phyloP scores from a whole-genome alignment of 2,329 filamentous ascomycete genomes.

The Pestalotiopsis sp. region DNA sequence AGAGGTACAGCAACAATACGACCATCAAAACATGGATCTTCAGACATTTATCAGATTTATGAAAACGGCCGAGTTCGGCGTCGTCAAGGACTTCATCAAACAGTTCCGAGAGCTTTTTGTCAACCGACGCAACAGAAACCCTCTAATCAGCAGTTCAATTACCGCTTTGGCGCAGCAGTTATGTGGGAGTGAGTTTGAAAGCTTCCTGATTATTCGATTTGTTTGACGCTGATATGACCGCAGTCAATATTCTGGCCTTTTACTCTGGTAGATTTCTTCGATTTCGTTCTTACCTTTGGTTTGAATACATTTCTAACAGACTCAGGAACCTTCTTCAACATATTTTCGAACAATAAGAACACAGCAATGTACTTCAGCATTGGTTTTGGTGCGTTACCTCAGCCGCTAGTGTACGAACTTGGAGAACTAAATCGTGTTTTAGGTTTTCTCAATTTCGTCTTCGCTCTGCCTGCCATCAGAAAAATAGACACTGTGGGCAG shows the following conservation, averaged over 20 bases:
- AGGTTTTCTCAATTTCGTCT: conserved; percentile 45
- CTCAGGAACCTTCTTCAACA: conserved; percentile 24
- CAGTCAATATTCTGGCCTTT: conserved; percentile 46
- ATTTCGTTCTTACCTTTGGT: neutral
- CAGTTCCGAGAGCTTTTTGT: conserved; percentile 24
- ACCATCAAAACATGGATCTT: neutral
- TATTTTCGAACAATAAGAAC: conserved; percentile 10
- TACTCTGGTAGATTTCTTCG: conserved; percentile 39
- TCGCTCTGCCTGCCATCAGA: conserved; percentile 42
- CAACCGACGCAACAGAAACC: conserved; percentile 29
- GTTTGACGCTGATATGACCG: conserved; percentile 19
- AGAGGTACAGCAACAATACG: conserved; percentile 6
- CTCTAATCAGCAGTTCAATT: conserved; percentile 33
- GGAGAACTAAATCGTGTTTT: neutral
- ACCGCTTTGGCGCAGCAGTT: conserved; percentile 35
- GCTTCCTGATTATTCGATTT: conserved; percentile 40
- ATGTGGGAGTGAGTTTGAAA: conserved; percentile 33
- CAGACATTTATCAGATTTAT: neutral
- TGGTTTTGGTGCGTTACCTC: conserved; percentile 27
- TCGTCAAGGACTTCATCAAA: neutral
- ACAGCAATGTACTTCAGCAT: conserved; percentile 35
- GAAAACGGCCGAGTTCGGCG: neutral
- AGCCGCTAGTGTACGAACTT: neutral
- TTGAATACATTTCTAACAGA: neutral
- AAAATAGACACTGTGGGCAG: conserved; percentile 44